phyloP scores from a whole-genome alignment of 495 filamentous ascomycete species.

The Lentithecium fluviatile region DNA sequence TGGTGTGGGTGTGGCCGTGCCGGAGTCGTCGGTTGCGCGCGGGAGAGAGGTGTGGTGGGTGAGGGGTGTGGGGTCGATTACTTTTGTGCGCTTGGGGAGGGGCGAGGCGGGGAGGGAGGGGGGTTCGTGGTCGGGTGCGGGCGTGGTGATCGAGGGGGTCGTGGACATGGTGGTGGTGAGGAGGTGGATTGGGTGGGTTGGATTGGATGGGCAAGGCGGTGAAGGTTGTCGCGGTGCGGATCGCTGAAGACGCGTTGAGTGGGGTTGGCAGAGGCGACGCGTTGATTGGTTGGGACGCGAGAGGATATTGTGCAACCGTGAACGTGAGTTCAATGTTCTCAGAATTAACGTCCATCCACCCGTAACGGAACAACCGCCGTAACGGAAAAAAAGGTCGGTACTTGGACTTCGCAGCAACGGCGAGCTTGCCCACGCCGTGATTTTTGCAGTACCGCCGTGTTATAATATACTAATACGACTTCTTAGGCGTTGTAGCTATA shows the following conservation, averaged over 20 bases:
- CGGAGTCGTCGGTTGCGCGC: slow-evolving; percentile 23
- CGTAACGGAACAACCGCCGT: too few relatives aligned
- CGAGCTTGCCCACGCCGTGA: too few relatives aligned
- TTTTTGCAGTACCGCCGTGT: too few relatives aligned
- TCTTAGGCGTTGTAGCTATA: too few relatives aligned
- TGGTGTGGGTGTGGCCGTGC: slow-evolving; percentile 35
- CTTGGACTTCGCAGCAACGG: too few relatives aligned
- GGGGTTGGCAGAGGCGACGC: background rate
- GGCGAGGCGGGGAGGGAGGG: slow-evolving; percentile 62
- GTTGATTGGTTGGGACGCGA: background rate
- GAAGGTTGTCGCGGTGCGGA: too few relatives aligned
- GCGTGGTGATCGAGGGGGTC: slow-evolving; percentile 18
- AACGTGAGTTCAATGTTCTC: too few relatives aligned
- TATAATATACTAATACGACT: too few relatives aligned
- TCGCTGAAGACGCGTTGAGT: background rate
- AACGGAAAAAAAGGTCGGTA: too few relatives aligned
- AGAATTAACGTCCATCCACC: too few relatives aligned
- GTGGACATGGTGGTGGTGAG: background rate
- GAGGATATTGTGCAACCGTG: too few relatives aligned
- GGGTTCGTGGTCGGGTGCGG: slow-evolving; percentile 47
- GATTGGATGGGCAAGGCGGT: background rate
- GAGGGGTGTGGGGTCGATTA: slow-evolving; percentile 35
- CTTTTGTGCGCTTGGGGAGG: slow-evolving; percentile 64
- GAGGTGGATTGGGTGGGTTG: background rate
- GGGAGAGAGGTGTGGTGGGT: slow-evolving; percentile 9